Percentiles rank a stretch among this genome's conserved stretches.
These are phyloP conservation scores for Metschnikowia cubensis DNA, from an alignment of 805 yeast species.

Conservation along the genomic window DNA sequence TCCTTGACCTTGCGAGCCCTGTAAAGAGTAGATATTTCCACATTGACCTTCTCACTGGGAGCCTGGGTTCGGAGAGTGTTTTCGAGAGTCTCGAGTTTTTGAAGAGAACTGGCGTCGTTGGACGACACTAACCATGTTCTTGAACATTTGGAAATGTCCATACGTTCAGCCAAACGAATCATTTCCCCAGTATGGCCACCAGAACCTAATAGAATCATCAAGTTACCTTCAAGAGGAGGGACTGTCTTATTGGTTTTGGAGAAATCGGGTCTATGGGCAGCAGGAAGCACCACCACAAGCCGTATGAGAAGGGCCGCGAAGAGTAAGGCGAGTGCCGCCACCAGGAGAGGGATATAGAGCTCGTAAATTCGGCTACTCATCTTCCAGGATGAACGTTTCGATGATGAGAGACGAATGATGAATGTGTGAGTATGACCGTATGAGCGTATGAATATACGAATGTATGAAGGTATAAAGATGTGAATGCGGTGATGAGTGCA, in stretches of 20 bases:
- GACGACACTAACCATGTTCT: conserved; percentile 44
- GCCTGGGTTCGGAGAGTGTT: conserved; percentile 5
- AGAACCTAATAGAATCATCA: conserved; percentile 77
- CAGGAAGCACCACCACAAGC: conserved; percentile 11
- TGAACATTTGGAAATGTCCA: conserved; percentile 24
- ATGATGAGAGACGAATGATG: neutral
- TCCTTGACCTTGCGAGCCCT: conserved; percentile 66
- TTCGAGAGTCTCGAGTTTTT: conserved; percentile 38
- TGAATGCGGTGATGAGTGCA: no score
- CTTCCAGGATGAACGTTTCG: no score
- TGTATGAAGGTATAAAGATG: no score
- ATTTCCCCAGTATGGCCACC: conserved; percentile 98
- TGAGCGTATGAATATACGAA: neutral
- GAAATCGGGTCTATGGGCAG: conserved; percentile 2
- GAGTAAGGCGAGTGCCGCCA: neutral
- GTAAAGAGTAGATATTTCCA: conserved; percentile 34
- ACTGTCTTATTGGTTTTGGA: neutral
- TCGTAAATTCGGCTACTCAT: neutral
- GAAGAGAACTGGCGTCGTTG: conserved; percentile 49
- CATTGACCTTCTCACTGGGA: conserved; percentile 3
- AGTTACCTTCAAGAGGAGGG: neutral
- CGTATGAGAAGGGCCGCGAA: conserved; percentile 6
- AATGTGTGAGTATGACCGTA: neutral
- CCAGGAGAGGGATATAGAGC: neutral
- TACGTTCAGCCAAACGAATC: conserved; percentile 58